These are phyloP conservation scores for Ophiocordyceps sinensis DNA, from an alignment of 2,329 filamentous ascomycete species.

Conservation along the genomic window DNA sequence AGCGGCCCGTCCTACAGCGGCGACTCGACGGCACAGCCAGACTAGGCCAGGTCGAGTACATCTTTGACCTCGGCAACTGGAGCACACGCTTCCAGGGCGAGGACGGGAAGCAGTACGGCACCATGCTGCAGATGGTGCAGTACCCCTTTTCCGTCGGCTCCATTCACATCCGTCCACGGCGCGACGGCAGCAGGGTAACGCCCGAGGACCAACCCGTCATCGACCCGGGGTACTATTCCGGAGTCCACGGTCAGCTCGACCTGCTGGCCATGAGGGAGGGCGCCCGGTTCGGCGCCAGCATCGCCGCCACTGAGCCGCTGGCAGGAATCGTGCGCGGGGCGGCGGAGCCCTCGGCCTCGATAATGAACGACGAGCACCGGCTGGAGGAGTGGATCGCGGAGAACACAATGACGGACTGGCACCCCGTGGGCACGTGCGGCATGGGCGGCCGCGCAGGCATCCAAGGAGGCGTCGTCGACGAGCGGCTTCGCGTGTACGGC, in stretches of 20 bases:
- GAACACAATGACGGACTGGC: constrained; percentile 19
- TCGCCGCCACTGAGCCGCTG: constrained; percentile 21
- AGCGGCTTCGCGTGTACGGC: constrained; percentile 11
- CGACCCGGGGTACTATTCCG: constrained; percentile 26
- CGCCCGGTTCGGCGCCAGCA: constrained; percentile 22
- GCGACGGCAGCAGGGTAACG: constrained; percentile 1
- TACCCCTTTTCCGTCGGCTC: constrained; percentile 35
- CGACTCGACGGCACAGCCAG: constrained; percentile 16
- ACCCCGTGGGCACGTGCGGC: constrained; percentile 23
- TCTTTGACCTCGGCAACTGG: constrained; percentile 34
- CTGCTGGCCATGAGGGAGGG: constrained; percentile 26
- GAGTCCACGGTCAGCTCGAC: constrained; percentile 24
- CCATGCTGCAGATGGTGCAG: constrained; percentile 33
- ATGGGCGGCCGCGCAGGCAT: constrained; percentile 17
- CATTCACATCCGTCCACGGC: constrained; percentile 24
- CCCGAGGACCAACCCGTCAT: constrained; percentile 19
- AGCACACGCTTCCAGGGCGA: constrained; percentile 20
- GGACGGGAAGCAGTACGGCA: constrained; percentile 28
- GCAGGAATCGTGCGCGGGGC: constrained; percentile 19
- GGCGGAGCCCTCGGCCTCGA: constrained; percentile 9
- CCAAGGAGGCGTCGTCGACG: constrained; percentile 14
- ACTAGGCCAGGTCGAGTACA: constrained; percentile 32
- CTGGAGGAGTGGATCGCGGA: constrained; percentile 13
- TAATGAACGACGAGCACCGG: constrained; percentile 4
- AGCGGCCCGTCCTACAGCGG: constrained; percentile 14